Evolutionary conservation across 495 filamentous ascomycete genomes (phyloP), one percentile per base, ranked within the genome.

Genomic region (Thermothielavioides terrestris): DNA sequence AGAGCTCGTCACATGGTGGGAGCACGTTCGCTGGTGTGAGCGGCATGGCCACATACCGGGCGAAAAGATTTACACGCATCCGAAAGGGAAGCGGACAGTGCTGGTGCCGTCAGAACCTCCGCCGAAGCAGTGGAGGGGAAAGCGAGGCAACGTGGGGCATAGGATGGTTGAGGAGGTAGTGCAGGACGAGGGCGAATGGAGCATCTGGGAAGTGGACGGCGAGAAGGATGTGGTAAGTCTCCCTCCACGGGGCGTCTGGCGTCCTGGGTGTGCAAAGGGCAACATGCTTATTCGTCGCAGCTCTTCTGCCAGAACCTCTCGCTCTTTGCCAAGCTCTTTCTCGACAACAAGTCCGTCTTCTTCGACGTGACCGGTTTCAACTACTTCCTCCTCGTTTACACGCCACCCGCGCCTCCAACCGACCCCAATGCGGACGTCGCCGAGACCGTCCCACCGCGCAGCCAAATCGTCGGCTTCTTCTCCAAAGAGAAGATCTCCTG

Each of bases 401-500:
- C 77, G 3, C 71, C 71, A 60, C 76, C 70, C 42, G 61, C 63
- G 42, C 70, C 60, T 52, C 30, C 69, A 6, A 43, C 68, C 1
- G 59, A 67, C 52, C 61, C 54, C 4, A 15, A 34, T 21, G 23
- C 41, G 27, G 51, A 43, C 4, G 21, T 44, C 12, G 40, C 42
- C 43, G 39, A 39, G 26, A 34, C 53, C 17, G 46, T 27, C 11
- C 31, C 39, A 4, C 63, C 58, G 4, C 64, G 64, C 18, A 58
- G 62, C 32, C 79, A 81, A 41, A 83, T 96, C 26, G 79, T 95
- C 7, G 92, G 94, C 43, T 99, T 95, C 77, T 99, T 95, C 76
- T 91, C 85, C 20, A 97, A 97, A 62, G 92, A 99, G 70, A 97
- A 97, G 60, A 83, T 95, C 68, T 92, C 87, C 4, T 99, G 92